Percentiles rank a stretch among this genome's conserved stretches.
These are phyloP conservation scores for Fragilariopsis cylindrus DNA, from an alignment of 108 stramenopile genomes.

Conservation along the genomic window DNA sequence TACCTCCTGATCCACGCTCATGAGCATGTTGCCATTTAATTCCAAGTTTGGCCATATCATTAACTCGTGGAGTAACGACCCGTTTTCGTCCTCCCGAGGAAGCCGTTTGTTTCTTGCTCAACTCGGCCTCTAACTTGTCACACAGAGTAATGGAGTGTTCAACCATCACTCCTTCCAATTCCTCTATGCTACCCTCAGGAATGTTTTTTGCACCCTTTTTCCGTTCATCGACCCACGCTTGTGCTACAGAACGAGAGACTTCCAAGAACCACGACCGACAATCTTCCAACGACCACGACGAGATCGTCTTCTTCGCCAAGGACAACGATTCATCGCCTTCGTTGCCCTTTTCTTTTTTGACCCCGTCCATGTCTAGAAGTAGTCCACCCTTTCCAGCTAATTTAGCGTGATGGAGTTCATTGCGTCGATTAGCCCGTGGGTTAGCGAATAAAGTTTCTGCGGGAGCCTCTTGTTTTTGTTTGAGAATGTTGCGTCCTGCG, in stretches of 20 bases:
- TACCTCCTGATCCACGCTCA: slow-evolving; percentile 88
- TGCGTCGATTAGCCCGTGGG: slow-evolving; percentile 64
- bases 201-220: slow-evolving; percentile 45
- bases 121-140: slow-evolving; percentile 71
- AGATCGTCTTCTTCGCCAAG: slow-evolving; percentile 51
- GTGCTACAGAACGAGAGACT: slow-evolving; percentile 74
- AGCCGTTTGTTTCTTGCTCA: slow-evolving; percentile 17
- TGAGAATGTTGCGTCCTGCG: slow-evolving; percentile 66
- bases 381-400: slow-evolving; percentile 82
- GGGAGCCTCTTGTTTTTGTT: slow-evolving; percentile 54
- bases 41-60: slow-evolving; percentile 76
- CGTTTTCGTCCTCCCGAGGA: slow-evolving; percentile 23
- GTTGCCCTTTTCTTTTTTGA: slow-evolving; percentile 25
- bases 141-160: slow-evolving; percentile 74
- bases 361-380: slow-evolving; percentile 53
- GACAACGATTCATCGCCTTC: slow-evolving; percentile 20
- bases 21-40: slow-evolving; percentile 89
- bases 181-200: slow-evolving; percentile 69
- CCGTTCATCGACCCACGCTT: slow-evolving; percentile 75
- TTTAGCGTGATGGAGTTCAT: slow-evolving; percentile 79
- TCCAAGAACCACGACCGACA: slow-evolving; percentile 81
- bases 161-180: slow-evolving; percentile 79
- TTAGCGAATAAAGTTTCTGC: slow-evolving; percentile 30
- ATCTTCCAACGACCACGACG: slow-evolving; percentile 82
- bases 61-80: slow-evolving; percentile 67